Base-by-base conservation (phyloP, 2,329 filamentous ascomycete species). In the Eutypa lata region DNA sequence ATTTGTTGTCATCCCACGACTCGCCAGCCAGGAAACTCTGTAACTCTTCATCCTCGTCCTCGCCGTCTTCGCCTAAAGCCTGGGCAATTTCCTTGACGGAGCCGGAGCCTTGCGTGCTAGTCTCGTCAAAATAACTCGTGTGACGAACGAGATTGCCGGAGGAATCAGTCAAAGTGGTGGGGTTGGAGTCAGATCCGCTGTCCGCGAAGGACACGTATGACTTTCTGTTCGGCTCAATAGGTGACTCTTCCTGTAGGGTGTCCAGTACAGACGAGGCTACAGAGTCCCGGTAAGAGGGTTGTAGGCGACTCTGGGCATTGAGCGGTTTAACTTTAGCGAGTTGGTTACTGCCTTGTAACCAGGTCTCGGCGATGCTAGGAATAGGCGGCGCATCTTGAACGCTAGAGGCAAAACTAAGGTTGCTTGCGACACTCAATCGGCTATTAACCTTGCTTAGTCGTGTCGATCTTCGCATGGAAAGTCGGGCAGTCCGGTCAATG, bases 1-100 rank as follows among this genome's bases (percentile, higher is more conserved):
- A 99, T 71, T 96, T 96, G 75, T 93, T 89, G 57, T 96, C 92
- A 59, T 95, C 92, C 86, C 94, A 97, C 8, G 91, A 95, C 67
- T 97, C 91, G 58, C 91, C 90, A 33, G 91, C 86, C 40, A 97
- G 79, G 78, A 97, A 97, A 66, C 92, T 92, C 62, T 88, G 85
- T 21, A 97, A 79, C 63, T 94, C 92, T 65, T 92, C 90, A 63
- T 97, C 93, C 7, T 86, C 85, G 64, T 96, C 94, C 68, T 97
- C 93, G 33, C 91, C 92, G 65, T 97, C 93, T 61, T 95, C 89
- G 16, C 88, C 89, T 38, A 97, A 82, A 33, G 92, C 89, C 65
- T 94, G 85, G 53, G 88, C 91, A 49, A 97, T 79, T 54, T 96
- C 90, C 69, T 91, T 89, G 53, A 95, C 77, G 1, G 91, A 94